A percentile compares a stretch with the other conserved stretches of the same genome.
Evolutionary conservation across 78 protist genomes (phyloP).

Genomic region (Polysphondylium violaceum): DNA sequence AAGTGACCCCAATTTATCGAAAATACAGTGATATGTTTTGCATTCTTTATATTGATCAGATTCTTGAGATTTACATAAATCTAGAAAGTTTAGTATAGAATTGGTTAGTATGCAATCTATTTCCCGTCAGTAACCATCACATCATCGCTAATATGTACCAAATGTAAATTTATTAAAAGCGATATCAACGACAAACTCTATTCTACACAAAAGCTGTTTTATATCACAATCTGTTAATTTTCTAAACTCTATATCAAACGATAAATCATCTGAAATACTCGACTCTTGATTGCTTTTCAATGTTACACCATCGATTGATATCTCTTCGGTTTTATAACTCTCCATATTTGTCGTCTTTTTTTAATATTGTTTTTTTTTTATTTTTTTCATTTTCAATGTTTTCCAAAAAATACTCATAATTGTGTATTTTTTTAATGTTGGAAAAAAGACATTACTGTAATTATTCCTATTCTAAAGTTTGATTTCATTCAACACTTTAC

Average conservation of each 20-base stretch:
- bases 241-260: neutral
- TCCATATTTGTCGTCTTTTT: no score
- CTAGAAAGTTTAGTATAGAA: neutral
- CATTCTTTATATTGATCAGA: neutral
- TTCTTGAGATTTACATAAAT: neutral
- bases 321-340: neutral
- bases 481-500: no score
- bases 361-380: no score
- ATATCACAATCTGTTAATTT: neutral
- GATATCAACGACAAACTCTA: neutral
- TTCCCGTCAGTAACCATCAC: neutral
- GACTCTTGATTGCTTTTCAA: neutral
- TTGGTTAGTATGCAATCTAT: neutral
- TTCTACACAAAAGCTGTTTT: slow-evolving; percentile 4
- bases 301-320: neutral
- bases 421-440: no score
- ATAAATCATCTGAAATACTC: neutral
- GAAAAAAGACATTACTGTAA: no score
- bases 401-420: no score
- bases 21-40: neutral
- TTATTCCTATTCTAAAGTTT: no score
- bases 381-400: no score
- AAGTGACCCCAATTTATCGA: neutral
- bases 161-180: neutral
- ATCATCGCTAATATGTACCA: neutral